Percentiles rank a stretch among this genome's conserved stretches.
Conservation (phyloP, 805 yeast species). For the Brettanomyces nanus region DNA sequence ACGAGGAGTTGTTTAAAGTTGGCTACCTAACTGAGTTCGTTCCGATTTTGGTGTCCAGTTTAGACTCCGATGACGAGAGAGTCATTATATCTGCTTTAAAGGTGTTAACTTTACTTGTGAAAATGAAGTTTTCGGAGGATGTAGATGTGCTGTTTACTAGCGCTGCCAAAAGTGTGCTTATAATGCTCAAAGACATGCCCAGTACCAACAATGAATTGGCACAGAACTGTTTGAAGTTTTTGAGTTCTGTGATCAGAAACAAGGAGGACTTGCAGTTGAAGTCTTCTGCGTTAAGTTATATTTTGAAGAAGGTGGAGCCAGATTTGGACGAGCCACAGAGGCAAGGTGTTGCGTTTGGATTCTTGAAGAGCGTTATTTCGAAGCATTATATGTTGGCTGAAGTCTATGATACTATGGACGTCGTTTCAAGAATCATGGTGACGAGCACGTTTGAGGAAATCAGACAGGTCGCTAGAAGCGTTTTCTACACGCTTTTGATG, state of each 20-base stretch:
- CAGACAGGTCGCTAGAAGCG: conserved; percentile 75
- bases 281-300: conserved; percentile 63
- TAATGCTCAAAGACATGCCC: conserved; percentile 66
- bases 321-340: conserved; percentile 85
- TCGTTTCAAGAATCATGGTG: conserved; percentile 75
- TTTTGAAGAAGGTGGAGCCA: conserved; percentile 66
- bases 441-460: conserved; percentile 80
- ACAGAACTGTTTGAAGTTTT: conserved; percentile 68
- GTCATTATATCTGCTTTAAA: conserved; percentile 63
- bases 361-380: conserved; percentile 68
- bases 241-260: conserved; percentile 66
- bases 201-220: conserved; percentile 70
- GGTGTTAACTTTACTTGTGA: conserved; percentile 50
- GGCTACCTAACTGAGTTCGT: conserved; percentile 63
- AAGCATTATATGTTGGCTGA: conserved; percentile 77
- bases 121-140: conserved; percentile 53
- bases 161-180: conserved; percentile 53
- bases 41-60: conserved; percentile 56
- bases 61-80: conserved; percentile 65
- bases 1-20: conserved; percentile 49
- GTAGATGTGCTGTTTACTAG: conserved; percentile 44
- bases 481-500: conserved; percentile 78
- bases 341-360: conserved; percentile 83
- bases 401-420: conserved; percentile 81
- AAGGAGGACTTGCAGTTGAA: conserved; percentile 58